Base-by-base conservation (phyloP, 2,329 filamentous ascomycete genomes). In the Penicillium sp. region DNA sequence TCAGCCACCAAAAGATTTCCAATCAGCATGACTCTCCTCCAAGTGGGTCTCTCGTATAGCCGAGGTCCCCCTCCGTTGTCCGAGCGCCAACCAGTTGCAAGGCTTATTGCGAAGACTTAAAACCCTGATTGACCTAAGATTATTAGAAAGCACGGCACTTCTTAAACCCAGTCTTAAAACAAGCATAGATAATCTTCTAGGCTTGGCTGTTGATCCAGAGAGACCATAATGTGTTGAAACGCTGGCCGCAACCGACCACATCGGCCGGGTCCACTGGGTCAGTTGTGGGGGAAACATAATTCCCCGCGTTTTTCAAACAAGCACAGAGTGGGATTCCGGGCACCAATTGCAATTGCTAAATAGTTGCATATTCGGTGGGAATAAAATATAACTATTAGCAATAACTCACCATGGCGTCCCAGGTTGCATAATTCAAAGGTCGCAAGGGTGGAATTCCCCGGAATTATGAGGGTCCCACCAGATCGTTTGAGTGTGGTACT, bases 251-350 rank as follows among this genome's bases (percentile, higher is more conserved):
- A 43, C 10, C 29, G 50, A 46, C 39, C 42, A 45, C 13, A 33
- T 23, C 50, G 50, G 50, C 50, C 27, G 43, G 50, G 31, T 53
- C 50, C 50, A 53, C 50, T 37, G 16, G 19, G 3, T 26, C 25
- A 16, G 19, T 29, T 53, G 50, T 53, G 50, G 50, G 50, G 50
- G 43, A 47, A 35, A 31, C 29, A 25, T 4, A 14, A 37, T 50
- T 50, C 48, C 48, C 48, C 48, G 50, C 39, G 50, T 37, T 45
- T 45, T 39, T 7, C 14, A 37, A 21, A n/a, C 29, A 35, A 35
- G 19, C 21, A 37, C 31, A 47, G 5, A 25, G 33, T 43, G 11
- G 42, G 23, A 47, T 31, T 45, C 27, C 43, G 50, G 42, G 50
- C 39, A 53, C 50, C 50, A 53, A 53, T 53, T 25, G 50, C 11